These are phyloP conservation scores for Artomyces pyxidatus DNA, from an alignment of 768 basidiomycete species.

Conservation along the genomic window DNA sequence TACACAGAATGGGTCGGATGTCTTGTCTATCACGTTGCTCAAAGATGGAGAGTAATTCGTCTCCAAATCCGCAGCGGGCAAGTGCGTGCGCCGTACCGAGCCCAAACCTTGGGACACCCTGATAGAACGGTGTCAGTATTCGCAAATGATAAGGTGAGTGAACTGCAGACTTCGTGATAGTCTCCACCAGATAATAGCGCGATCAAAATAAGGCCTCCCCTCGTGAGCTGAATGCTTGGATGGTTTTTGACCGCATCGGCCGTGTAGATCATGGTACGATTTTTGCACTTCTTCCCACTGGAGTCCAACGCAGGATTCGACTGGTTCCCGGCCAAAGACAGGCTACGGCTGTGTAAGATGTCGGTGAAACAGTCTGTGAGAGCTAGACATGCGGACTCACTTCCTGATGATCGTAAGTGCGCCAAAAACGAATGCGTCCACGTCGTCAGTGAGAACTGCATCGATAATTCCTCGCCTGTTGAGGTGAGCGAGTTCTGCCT, in stretches of 20 bases:
- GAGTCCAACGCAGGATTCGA: slow-evolving; percentile 53
- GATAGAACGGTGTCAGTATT: slow-evolving; percentile 26
- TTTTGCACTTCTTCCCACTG: slow-evolving; percentile 59
- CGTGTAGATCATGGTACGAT: slow-evolving; percentile 41
- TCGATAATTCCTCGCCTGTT: slow-evolving; percentile 78
- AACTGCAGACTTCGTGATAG: slow-evolving; percentile 53
- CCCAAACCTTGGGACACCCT: slow-evolving; percentile 57
- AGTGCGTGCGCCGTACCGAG: slow-evolving; percentile 64
- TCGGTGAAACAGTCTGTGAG: not conserved
- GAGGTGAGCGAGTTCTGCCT: slow-evolving; percentile 84
- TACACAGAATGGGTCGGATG: slow-evolving; percentile 41
- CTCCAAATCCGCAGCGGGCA: slow-evolving; percentile 73
- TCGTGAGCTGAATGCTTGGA: slow-evolving; percentile 40
- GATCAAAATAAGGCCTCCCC: slow-evolving; percentile 67
- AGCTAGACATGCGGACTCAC: slow-evolving; percentile 29
- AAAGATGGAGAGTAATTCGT: slow-evolving; percentile 53
- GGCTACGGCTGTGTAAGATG: slow-evolving; percentile 59
- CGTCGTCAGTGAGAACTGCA: slow-evolving; percentile 84
- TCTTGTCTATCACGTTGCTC: slow-evolving; percentile 30
- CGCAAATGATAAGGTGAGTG: no score
- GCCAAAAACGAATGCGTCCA: slow-evolving; percentile 86
- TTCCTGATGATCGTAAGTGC: slow-evolving; percentile 78
- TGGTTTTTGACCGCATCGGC: slow-evolving; percentile 34
- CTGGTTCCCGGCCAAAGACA: slow-evolving; percentile 63
- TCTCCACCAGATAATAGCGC: slow-evolving; percentile 82